These are phyloP conservation scores for Hypholoma sublateritium DNA, from an alignment of 768 basidiomycete genomes.

Conservation along the genomic window DNA sequence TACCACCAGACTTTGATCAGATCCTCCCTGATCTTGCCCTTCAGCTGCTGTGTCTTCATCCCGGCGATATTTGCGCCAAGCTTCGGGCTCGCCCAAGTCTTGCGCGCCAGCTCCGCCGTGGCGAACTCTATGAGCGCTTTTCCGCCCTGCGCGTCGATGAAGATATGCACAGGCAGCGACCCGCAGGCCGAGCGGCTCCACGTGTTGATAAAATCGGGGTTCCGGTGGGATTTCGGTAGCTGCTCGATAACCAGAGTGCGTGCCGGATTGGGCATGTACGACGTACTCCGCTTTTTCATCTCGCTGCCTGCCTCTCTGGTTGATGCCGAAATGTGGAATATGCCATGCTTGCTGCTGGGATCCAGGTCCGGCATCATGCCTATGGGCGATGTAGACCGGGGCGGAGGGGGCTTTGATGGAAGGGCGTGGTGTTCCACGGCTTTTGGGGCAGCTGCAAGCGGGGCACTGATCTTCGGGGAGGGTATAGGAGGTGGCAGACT, in stretches of 20 bases:
- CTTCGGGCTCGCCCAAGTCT: constrained; percentile 50
- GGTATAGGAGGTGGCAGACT: constrained; percentile 10
- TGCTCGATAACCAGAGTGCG: constrained; percentile 58
- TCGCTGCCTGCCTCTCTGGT: constrained; percentile 18
- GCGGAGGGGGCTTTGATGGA: constrained; percentile 18
- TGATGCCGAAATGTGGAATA: constrained; percentile 33
- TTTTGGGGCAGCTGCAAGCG: constrained; percentile 8
- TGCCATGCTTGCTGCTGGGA: constrained; percentile 45
- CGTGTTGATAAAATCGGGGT: constrained; percentile 35
- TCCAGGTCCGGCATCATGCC: constrained; percentile 49
- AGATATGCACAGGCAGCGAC: constrained; percentile 36
- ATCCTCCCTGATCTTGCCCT: constrained; percentile 44
- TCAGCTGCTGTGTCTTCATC: constrained; percentile 35
- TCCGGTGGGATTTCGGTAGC: constrained; percentile 49
- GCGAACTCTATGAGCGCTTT: constrained; percentile 56
- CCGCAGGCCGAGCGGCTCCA: constrained; percentile 44
- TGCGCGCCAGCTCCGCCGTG: constrained; percentile 40
- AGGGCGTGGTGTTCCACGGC: constrained; percentile 16
- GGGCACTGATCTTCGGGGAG: constrained; percentile 6
- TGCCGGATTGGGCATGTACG: constrained; percentile 45
- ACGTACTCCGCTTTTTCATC: constrained; percentile 12
- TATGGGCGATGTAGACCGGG: constrained; percentile 26
- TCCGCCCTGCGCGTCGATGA: constrained; percentile 38
- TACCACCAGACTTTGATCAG: constrained; percentile 52
- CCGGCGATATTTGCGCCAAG: constrained; percentile 31